A percentile compares a stretch with the other conserved stretches of the same genome.
These are phyloP conservation scores for Pestalotiopsis sp. DNA, from an alignment of 2,329 filamentous ascomycete genomes.

Conservation along the genomic window DNA sequence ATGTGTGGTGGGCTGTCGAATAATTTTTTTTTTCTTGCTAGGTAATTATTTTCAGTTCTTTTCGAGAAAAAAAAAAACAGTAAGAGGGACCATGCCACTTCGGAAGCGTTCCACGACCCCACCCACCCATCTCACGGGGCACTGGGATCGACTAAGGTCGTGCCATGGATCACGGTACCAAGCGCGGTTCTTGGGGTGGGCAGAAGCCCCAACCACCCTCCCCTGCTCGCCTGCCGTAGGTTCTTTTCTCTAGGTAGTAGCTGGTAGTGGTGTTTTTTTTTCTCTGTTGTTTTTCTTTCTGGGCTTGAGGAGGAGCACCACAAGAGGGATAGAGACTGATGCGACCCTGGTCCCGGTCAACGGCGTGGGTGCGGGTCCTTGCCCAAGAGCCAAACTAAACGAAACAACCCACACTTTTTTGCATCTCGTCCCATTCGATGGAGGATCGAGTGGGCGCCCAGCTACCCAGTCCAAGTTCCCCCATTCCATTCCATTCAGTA, in stretches of 20 bases:
- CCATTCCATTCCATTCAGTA: background rate
- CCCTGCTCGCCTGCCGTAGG: background rate
- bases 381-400: conserved; percentile 10
- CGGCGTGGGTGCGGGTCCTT: conserved; percentile 1
- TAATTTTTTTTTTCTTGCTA: background rate
- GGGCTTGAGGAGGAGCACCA: background rate
- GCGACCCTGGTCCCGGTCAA: conserved; percentile 7
- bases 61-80: background rate
- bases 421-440: conserved; percentile 4
- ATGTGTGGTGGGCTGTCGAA: background rate
- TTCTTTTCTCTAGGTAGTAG: background rate
- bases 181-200: background rate
- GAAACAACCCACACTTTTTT: conserved; percentile 9
- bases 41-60: background rate
- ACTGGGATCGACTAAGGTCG: background rate
- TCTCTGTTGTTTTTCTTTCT: background rate
- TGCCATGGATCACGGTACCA: background rate
- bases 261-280: background rate
- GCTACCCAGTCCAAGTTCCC: background rate
- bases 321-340: background rate
- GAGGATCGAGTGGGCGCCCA: background rate
- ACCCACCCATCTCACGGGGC: background rate
- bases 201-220: background rate
- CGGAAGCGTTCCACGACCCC: conserved; percentile 4
- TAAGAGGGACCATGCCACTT: background rate